Evolutionary conservation across 768 basidiomycete species (phyloP), one percentile per base, ranked within the genome.

Genomic region (Crassisporium funariophilum): DNA sequence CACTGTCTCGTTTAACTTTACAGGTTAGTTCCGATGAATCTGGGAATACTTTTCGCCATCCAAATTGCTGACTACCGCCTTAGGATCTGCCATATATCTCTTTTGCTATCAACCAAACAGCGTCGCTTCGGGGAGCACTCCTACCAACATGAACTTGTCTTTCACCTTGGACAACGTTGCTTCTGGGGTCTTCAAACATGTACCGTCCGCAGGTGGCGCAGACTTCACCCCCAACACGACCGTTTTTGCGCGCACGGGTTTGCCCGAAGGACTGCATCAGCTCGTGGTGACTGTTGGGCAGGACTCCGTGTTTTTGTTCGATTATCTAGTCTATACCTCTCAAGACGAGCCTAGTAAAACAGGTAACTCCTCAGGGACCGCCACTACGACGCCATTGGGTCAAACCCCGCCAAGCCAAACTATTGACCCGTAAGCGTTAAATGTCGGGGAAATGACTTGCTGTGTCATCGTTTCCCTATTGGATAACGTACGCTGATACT

Each of bases 81-180:
- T 54, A 81, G 79, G 79, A 9, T 69, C 73, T 19, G 76, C 75
- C 6, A 59, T 81, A 17, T 79, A 73, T 49, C 54, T 82, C 19
- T 81, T 64, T 55, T 71, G 68, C 29, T 55, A 77, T 29, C 59
- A 71, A 23, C 71, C 72, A 4, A 53, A 65, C 9, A 47, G 63
- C 48, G n/a, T 37, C 51, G 8, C 46, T 56, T 15, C 50, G 40
- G 23, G 34, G 46, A 29, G 53, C 49, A 48, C 67, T 6, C 69
- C 72, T 15, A 69, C 72, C 4, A 56, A 60, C 39, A 72, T 73
- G 61, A 76, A 78, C 55, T 59, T 78, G 27, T 70, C 68, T 5
- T 75, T 75, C 50, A 62, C 60, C 5, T 46, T 82, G 39, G 80
- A 82, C 56, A 62, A 60, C 22, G 41, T 60, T 15, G 37, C 54